Evolutionary conservation across 2,329 filamentous ascomycete species (phyloP), one percentile per base, ranked within the genome.

Genomic region (Alternaria atra): DNA sequence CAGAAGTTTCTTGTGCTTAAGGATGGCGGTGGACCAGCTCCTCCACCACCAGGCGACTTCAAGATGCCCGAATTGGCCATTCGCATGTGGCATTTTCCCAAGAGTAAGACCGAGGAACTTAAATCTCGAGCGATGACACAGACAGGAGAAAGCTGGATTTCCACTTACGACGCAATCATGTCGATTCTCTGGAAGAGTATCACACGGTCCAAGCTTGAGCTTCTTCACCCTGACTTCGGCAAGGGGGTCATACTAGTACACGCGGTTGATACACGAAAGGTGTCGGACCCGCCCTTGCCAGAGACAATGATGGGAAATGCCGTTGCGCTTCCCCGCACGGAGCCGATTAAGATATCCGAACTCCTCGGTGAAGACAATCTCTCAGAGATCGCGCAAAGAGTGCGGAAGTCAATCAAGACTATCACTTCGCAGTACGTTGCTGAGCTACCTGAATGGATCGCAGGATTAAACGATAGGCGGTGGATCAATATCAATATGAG

Each of bases 101-200:
- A 54, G 32, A 67, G 59, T 51, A 64, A 63, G 17, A 52, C 63
- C 23, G 58, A 60, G 25, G 34, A 48, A 54, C 64, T 73, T 30
- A 73, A 73, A 58, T 42, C 30, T 7, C 56, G 64, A 13, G 56
- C 63, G 6, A 47, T 40, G 29, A 47, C 32, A 8, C 32, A 52
- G 3, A 40, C 44, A 7, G 39, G 25, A 13, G 55, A 56, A 30
- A 48, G 43, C 13, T 73, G 65, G 66, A 62, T 73, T 9, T 71
- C 67, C n/a, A 73, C 68, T 3, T 74, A 73, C 60, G 72, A 74
- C 56, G 63, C 67, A 27, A 63, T 73, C 23, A 63, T 73, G 35
- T 67, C 65, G 1, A 29, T 72, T n/a, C 52, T 73, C 32, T 73
- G 71, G 71, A 64, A 63, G 32, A 54, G 58, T 15, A 61, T 71